Evolutionary conservation across 2,329 filamentous ascomycete species (phyloP), one percentile per base, ranked within the genome.

Genomic region (Ciborinia camelliae): DNA sequence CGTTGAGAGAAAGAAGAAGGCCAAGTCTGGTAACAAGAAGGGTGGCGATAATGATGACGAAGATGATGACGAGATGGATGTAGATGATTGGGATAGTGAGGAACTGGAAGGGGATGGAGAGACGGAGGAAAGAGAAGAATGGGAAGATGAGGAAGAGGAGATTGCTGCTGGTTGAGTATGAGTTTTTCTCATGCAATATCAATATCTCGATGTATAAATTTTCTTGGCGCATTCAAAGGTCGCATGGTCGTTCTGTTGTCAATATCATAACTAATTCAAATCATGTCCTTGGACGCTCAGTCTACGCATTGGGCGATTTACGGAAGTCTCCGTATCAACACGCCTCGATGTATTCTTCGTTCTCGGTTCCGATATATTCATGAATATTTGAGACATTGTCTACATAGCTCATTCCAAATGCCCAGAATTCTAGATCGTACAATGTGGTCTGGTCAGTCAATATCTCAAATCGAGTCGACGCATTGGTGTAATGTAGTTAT

Each of bases 1-100:
- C 71, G 86, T 99, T 2, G 92, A 96, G 78, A 89, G 84, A 78
- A 98, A 97, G 81, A 86, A 84, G 77, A 86, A 88, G 74, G 83
- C 67, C 74, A 81, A 79, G 45, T 78, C 77, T 3, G 77, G 77
- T 8, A 76, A 73, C n/a, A 79, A 79, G 18, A 80, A 79, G 50
- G 78, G 77, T 32, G 81, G 81, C 20, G 80, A 81, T 47, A 81
- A 82, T 67, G 82, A 83, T 65, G 81, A 82, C 53, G 81, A 82
- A 47, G 82, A 81, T 48, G 77, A 78, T 15, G 79, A 80, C 62
- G 80, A 80, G 51, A 80, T 79, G 66, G 79, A 80, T 68, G 77
- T 80, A 43, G 79, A 78, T 57, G 78, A 78, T 52, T 76, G 75
- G 75, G 75, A 77, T 61, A 73, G 69, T 59, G 75, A 77, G 59